Conservation (phyloP, 192 early-diverging fungal genomes). For the Gryganskiella cystojenkinii region DNA sequence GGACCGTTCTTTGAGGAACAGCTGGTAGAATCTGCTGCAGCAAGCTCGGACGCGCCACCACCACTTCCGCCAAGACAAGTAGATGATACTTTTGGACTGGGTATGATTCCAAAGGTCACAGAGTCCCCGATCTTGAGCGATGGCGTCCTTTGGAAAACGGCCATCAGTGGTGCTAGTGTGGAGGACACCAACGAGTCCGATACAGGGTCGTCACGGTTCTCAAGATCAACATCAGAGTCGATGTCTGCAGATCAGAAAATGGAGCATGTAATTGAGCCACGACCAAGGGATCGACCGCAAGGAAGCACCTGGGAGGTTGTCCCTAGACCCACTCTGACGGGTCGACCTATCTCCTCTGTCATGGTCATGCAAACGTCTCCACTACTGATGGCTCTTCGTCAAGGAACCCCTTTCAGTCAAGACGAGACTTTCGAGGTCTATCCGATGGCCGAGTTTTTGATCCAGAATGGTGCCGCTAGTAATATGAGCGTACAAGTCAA, state of each 20-base stretch:
- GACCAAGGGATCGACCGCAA: background rate
- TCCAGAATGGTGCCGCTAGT: slow-evolving; percentile 47
- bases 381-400: slow-evolving; percentile 38
- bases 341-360: slow-evolving; percentile 31
- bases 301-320: slow-evolving; percentile 8
- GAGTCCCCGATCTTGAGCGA: slow-evolving; percentile 1
- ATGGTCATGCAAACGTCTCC: slow-evolving; percentile 49
- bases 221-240: slow-evolving; percentile 12
- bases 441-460: slow-evolving; percentile 49
- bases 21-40: background rate
- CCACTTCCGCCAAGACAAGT: slow-evolving; percentile 3
- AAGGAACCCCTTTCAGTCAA: slow-evolving; percentile 34
- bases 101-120: background rate
- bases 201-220: slow-evolving; percentile 20
- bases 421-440: slow-evolving; percentile 33
- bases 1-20: slow-evolving; percentile 17
- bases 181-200: slow-evolving; percentile 16
- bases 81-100: background rate
- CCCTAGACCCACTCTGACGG: slow-evolving; percentile 12
- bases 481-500: slow-evolving; percentile 45
- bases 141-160: background rate
- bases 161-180: too few relatives aligned
- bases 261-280: background rate
- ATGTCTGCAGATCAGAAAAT: background rate
- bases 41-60: background rate